Evolutionary conservation across 768 basidiomycete species (phyloP), one percentile per base, ranked within the genome.

Genomic region (Mycena venus): DNA sequence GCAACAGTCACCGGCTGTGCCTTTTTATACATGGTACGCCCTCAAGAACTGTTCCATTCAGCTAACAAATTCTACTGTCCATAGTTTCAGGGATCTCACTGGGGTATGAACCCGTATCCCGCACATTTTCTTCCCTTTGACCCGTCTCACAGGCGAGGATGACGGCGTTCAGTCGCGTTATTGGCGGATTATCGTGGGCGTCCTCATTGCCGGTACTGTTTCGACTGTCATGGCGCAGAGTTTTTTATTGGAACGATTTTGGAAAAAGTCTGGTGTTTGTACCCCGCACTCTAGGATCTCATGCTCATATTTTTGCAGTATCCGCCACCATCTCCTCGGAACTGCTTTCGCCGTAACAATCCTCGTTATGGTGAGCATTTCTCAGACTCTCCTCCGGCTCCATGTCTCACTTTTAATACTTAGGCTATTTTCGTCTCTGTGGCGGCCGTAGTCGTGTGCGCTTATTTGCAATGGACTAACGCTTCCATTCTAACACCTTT

Each of bases 321-420:
- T 75, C 29, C 75, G 70, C 19, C 59, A 75, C 5, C 75, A 72
- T 34, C 75, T 62, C 15, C 61, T 75, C 17, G 75, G 75, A 17
- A 75, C 75, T n/a, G 70, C 56, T 15, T 72, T 75, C 42, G 66
- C 70, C 27, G 70, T 72, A 10, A 56, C 75, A 17, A 27, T 72
- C 21, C 66, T 72, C 32, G 47, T 64, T 19, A 34, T 72, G 40
- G 74, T 75, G 19, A 15, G 68, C 42, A 27, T 32, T 29, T 29
- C 31, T 53, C 31, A 1, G 31, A 14, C n/a, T 59, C 47, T 53
- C 38, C 19, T 15, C 6, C 14, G 2, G 21, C 6, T 27, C 32
- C 53, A 8, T 61, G 21, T 23, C 64, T 68, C 4, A 68, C 23
- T 12, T 15, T 2, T 31, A n/a, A n/a, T n/a, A 6, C 42, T 0